These are phyloP conservation scores for Picocystis sp. DNA, from an alignment of 163 green algal species.

Conservation along the genomic window DNA sequence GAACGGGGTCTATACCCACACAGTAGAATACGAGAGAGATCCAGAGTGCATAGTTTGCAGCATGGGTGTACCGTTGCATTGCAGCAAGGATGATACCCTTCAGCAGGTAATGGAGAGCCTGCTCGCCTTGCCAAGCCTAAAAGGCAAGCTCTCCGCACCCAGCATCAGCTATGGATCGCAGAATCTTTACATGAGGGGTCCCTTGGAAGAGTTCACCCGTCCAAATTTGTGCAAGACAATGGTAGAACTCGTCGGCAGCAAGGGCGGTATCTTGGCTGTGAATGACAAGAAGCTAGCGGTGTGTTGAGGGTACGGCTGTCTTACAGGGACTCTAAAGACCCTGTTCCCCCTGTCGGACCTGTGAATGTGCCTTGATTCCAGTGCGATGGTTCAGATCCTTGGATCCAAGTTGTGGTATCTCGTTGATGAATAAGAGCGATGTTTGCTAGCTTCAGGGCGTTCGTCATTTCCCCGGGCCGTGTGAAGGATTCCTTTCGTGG, in stretches of 20 bases:
- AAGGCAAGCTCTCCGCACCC: conserved; percentile 38
- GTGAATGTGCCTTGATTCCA: too few species aligned
- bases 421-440: too few species aligned
- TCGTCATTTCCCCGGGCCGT: too few species aligned
- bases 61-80: conserved; percentile 48
- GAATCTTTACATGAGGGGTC: conserved; percentile 76
- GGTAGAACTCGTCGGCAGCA: conserved; percentile 39
- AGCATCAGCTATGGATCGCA: conserved; percentile 41
- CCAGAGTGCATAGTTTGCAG: conserved; percentile 70
- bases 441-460: too few species aligned
- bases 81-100: conserved; percentile 38
- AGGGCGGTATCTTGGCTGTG: conserved; percentile 38
- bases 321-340: conserved; percentile 3
- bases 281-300: conserved; percentile 69
- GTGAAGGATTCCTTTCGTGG: too few species aligned
- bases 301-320: conserved; percentile 43
- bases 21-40: conserved; percentile 75
- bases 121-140: conserved; percentile 32
- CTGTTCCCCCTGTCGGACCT: too few species aligned
- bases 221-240: conserved; percentile 54
- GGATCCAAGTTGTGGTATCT: too few species aligned
- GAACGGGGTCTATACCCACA: conserved; percentile 87
- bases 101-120: conserved; percentile 43
- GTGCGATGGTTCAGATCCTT: too few species aligned
- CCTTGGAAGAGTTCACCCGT: conserved; percentile 67